Base-by-base conservation (phyloP, 441 rosid species). In the Rhodomyrtus psidioides region DNA sequence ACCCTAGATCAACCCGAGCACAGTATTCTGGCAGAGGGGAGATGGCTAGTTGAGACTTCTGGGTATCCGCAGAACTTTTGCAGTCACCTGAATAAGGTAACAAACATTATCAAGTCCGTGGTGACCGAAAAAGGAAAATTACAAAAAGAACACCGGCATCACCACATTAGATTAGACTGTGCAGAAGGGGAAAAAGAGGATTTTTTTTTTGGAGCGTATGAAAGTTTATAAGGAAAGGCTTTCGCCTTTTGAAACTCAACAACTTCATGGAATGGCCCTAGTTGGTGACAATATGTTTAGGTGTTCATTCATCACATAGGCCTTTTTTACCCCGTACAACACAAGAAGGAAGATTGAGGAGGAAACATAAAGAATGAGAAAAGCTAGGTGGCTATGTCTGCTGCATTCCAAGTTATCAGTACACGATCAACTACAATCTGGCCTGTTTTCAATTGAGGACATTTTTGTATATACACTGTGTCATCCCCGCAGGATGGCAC, bases 1-100 rank as follows among this genome's bases (percentile, higher is more conserved):
- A 90, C 75, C 96, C 98, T 34, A 94, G 82, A 65, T 96, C 97
- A 84, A 93, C 92, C 82, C 90, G 88, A 84, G 87, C 56, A 85
- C 81, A 83, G 79, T 91, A 87, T 54, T 94, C 96, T 53, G 94
- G 90, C 55, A 89, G 83, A 90, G 92, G 65, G 84, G 95, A 90
- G 87, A 90, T 87, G 88, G 89, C 86, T 84, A 90, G 87, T 79
- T 89, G 94, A 89, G 90, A 85, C 83, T 94, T 95, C 70, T 91
- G 86, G 65, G 90, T 93, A 87, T 90, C 92, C 57, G 82, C 90
- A 39, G 92, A 87, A 90, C 83, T 85, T 91, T 95, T 96, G 85
- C 83, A 82, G 88, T 92, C 95, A 87, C 93, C 98, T 94, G 89
- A 86, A 90, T 21, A 58, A 81, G 82, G 86, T 83, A 90, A 27